Conservation (phyloP, 148 eudicot genomes). For the Camellia lanceoleosa region DNA sequence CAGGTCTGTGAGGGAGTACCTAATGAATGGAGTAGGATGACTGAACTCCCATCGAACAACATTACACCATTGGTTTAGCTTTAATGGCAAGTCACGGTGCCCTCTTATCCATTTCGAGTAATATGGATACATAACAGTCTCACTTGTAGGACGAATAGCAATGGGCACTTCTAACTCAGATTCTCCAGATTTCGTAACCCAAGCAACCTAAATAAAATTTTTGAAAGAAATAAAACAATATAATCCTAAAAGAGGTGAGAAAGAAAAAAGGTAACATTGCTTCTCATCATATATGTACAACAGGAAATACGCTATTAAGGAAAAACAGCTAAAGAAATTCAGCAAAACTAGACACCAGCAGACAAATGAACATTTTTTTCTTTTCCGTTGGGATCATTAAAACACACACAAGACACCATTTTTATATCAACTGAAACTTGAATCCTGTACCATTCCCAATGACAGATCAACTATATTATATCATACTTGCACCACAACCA, state of each 20-base stretch:
- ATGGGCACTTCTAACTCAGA: constrained; percentile 81
- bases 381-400: no score
- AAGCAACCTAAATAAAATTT: constrained; percentile 65
- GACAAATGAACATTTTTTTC: no score
- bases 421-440: no score
- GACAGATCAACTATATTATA: no score
- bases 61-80: constrained; percentile 93
- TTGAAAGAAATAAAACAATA: neutral
- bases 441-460: no score
- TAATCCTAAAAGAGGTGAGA: neutral
- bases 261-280: neutral
- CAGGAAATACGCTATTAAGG: no score
- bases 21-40: constrained; percentile 93
- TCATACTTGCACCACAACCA: no score
- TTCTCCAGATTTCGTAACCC: constrained; percentile 91
- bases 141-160: constrained; percentile 97
- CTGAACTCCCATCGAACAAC: constrained; percentile 98
- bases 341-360: no score
- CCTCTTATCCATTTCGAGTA: constrained; percentile 95
- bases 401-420: no score
- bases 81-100: constrained; percentile 87
- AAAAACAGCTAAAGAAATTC: no score
- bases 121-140: constrained; percentile 96
- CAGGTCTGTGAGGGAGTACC: constrained; percentile 30
- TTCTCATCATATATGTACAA: no score